These are phyloP conservation scores for Paspalum notatum DNA, from an alignment of 176 grass and related monocot genomes.

Conservation along the genomic window DNA sequence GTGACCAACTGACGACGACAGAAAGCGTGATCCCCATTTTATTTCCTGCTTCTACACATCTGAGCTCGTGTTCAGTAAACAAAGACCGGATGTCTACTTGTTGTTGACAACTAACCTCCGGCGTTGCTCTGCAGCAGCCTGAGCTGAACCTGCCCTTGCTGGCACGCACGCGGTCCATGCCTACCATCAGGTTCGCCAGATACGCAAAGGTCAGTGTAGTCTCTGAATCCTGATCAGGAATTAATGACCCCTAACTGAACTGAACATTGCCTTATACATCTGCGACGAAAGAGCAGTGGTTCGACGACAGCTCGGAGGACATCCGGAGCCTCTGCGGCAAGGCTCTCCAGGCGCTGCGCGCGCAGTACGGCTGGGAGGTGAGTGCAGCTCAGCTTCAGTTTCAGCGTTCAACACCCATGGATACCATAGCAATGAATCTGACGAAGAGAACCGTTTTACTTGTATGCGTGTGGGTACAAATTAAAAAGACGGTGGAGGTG, in stretches of 20 bases:
- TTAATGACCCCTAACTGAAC: not conserved
- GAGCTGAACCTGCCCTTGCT: constrained; percentile 74
- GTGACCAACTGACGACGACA: constrained; percentile 50
- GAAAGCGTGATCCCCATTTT: not conserved
- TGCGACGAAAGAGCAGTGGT: constrained; percentile 53
- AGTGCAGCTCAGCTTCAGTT: not conserved
- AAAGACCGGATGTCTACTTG: not conserved
- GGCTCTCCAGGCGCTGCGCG: constrained; percentile 54
- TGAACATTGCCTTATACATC: not conserved
- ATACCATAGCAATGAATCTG: too few species aligned
- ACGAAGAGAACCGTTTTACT: too few species aligned
- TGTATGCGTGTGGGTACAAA: too few species aligned
- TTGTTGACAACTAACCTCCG: not conserved
- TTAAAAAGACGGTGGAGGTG: constrained; percentile 58
- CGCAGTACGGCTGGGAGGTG: constrained; percentile 83
- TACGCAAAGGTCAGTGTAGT: constrained; percentile 66
- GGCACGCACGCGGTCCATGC: constrained; percentile 42
- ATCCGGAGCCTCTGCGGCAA: constrained; percentile 74
- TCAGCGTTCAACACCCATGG: too few species aligned
- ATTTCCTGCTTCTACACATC: not conserved
- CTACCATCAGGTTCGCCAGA: constrained; percentile 70
- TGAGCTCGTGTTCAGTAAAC: not conserved
- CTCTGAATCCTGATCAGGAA: not conserved
- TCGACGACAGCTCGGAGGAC: constrained; percentile 68
- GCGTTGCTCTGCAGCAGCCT: constrained; percentile 31